Conservation (phyloP, 495 filamentous ascomycete genomes). For the Aspergillus carlsbadensis region DNA sequence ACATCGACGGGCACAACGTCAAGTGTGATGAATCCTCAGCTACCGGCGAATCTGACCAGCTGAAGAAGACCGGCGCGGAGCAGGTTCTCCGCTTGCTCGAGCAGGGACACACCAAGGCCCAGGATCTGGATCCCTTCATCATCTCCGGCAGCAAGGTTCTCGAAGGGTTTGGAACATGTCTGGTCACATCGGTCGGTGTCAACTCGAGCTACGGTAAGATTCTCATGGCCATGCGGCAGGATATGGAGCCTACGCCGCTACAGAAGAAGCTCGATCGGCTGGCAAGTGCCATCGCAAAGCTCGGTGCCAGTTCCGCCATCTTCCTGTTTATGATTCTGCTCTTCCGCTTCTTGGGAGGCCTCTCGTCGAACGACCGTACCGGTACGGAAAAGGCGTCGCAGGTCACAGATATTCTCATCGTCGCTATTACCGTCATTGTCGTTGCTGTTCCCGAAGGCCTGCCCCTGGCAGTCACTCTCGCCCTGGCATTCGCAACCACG, state of each 20-base stretch:
- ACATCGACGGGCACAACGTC: slow-evolving; percentile 70
- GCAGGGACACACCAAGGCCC: slow-evolving; percentile 67
- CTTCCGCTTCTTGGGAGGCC: slow-evolving; percentile 1
- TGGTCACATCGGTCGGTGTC: slow-evolving; percentile 76
- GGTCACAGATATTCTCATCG: slow-evolving; percentile 66
- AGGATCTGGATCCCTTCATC: slow-evolving; percentile 75
- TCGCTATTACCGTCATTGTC: slow-evolving; percentile 68
- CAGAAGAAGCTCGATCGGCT: slow-evolving; percentile 62
- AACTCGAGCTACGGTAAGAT: slow-evolving; percentile 83
- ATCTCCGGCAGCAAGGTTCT: slow-evolving; percentile 89
- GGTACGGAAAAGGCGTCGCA: slow-evolving; percentile 69
- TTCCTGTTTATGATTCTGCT: slow-evolving; percentile 5
- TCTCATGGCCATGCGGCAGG: slow-evolving; percentile 81
- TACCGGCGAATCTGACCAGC: slow-evolving; percentile 80
- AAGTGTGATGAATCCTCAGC: slow-evolving; percentile 83
- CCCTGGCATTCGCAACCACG: slow-evolving; percentile 67
- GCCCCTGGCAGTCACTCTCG: slow-evolving; percentile 66
- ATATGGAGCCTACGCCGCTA: slow-evolving; percentile 70
- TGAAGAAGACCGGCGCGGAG: slow-evolving; percentile 68
- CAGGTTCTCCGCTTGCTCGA: slow-evolving; percentile 82
- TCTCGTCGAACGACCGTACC: slow-evolving; percentile 23
- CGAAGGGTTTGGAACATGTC: slow-evolving; percentile 81
- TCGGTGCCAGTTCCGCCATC: slow-evolving; percentile 32
- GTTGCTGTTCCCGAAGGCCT: slow-evolving; percentile 70
- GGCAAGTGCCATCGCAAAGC: slow-evolving; percentile 62